These are phyloP conservation scores for Oryza officinalis DNA, from an alignment of 176 grass and related monocot genomes.

Conservation along the genomic window DNA sequence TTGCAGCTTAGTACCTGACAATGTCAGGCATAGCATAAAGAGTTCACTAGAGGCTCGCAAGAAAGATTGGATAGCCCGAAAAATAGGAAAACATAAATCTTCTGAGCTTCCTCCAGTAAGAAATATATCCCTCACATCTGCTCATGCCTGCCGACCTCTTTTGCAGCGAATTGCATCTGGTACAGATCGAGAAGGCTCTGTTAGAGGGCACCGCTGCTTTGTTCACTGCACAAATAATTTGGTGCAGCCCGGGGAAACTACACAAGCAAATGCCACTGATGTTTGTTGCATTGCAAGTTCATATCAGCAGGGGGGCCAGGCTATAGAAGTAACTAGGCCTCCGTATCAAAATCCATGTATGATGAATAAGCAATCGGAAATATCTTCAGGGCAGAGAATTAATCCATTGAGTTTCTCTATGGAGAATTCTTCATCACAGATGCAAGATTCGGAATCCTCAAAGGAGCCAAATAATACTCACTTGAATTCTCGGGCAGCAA, in stretches of 20 bases:
- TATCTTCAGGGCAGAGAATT: not conserved
- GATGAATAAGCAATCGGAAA: not conserved
- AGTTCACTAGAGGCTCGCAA: slow-evolving; percentile 30
- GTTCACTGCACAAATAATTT: slow-evolving; percentile 8
- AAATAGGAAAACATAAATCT: slow-evolving; percentile 20
- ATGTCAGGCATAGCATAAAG: slow-evolving; percentile 24
- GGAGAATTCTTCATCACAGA: not conserved
- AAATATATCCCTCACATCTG: not conserved
- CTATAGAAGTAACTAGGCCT: not conserved
- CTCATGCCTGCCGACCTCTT: not conserved
- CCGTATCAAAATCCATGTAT: not conserved
- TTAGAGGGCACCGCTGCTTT: not conserved
- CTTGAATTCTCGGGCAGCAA: slow-evolving; percentile 33
- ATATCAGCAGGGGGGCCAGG: not conserved
- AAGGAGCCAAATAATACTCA: slow-evolving; percentile 35
- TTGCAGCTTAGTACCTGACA: slow-evolving; percentile 33
- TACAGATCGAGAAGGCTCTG: not conserved
- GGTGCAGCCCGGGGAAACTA: slow-evolving; percentile 8
- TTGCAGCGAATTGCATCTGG: not conserved
- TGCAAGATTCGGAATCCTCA: slow-evolving; percentile 9
- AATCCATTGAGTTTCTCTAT: slow-evolving; percentile 13
- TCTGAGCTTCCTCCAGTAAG: slow-evolving; percentile 36
- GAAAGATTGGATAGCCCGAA: slow-evolving; percentile 28
- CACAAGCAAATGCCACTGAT: not conserved
- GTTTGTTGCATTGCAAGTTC: not conserved